Evolutionary conservation across 805 yeast species (phyloP).

Genomic region (Jamesozyma piceae): DNA sequence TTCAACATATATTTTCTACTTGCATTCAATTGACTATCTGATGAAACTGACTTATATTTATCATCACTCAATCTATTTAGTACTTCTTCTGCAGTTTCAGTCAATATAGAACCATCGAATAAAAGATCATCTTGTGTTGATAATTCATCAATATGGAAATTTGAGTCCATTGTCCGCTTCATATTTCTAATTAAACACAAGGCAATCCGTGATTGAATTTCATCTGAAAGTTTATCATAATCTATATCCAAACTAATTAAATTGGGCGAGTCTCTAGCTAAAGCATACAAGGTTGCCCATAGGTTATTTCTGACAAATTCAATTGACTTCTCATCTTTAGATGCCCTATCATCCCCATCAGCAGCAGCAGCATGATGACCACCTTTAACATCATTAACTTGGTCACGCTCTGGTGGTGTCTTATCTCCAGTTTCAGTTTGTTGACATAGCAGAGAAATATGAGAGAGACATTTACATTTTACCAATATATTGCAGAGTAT

Average conservation of each 20-base stretch:
- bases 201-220: slow-evolving; percentile 63
- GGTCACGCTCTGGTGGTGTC: no score
- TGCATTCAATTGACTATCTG: slow-evolving; percentile 3
- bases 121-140: slow-evolving; percentile 48
- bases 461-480: slow-evolving; percentile 54
- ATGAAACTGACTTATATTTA: not conserved
- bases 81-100: slow-evolving; percentile 63
- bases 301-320: slow-evolving; percentile 42
- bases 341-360: not conserved
- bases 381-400: not conserved
- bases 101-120: slow-evolving; percentile 65
- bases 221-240: slow-evolving; percentile 48
- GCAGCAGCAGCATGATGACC: not conserved
- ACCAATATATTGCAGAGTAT: slow-evolving; percentile 60
- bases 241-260: slow-evolving; percentile 63
- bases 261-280: slow-evolving; percentile 57
- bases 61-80: slow-evolving; percentile 33
- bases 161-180: slow-evolving; percentile 44
- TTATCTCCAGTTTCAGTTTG: not conserved
- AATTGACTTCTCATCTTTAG: not conserved
- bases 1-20: slow-evolving; percentile 32
- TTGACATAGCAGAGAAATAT: slow-evolving; percentile 62
- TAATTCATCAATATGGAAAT: slow-evolving; percentile 28
- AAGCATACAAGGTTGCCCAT: slow-evolving; percentile 56
- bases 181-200: slow-evolving; percentile 75